A percentile compares a stretch with the other conserved stretches of the same genome.
These are phyloP conservation scores for Aspergillus fructus DNA, from an alignment of 2,329 filamentous ascomycete genomes.

Conservation along the genomic window DNA sequence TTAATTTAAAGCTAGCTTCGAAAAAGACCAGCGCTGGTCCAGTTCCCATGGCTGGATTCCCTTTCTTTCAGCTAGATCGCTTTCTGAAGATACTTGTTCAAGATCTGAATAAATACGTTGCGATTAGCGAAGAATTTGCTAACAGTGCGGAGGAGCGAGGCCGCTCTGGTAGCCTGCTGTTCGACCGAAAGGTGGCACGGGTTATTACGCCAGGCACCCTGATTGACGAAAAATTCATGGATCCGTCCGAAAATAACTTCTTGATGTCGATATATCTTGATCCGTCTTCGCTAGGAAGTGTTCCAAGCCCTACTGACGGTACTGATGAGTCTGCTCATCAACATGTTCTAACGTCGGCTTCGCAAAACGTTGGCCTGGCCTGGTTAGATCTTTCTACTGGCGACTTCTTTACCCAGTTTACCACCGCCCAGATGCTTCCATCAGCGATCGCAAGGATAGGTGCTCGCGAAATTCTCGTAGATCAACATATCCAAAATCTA, in stretches of 20 bases:
- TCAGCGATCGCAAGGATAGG: conserved; percentile 79
- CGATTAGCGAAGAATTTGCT: conserved; percentile 88
- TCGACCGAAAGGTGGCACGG: conserved; percentile 79
- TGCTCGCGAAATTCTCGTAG: conserved; percentile 80
- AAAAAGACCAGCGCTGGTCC: conserved; percentile 76
- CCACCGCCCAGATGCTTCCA: conserved; percentile 69
- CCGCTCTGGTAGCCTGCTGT: conserved; percentile 75
- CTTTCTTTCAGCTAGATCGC: conserved; percentile 86
- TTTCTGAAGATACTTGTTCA: conserved; percentile 92
- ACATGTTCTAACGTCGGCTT: conserved; percentile 30
- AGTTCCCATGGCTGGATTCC: conserved; percentile 93
- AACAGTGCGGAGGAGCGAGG: conserved; percentile 68
- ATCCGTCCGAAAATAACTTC: conserved; percentile 91
- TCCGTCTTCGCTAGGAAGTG: conserved; percentile 19
- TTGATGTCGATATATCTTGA: conserved; percentile 74
- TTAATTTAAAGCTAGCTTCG: conserved; percentile 82
- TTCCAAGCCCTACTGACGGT: conserved; percentile 21
- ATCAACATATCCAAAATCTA: conserved; percentile 60
- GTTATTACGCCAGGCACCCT: conserved; percentile 93
- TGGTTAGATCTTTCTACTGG: conserved; percentile 97
- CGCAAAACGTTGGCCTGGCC: conserved; percentile 68
- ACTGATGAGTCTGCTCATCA: conserved; percentile 25
- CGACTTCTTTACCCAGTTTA: conserved; percentile 82
- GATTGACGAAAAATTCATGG: conserved; percentile 97
- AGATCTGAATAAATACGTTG: conserved; percentile 86